Base-by-base conservation (phyloP, 768 basidiomycete species). In the Krasilnikovozyma curviuscula region DNA sequence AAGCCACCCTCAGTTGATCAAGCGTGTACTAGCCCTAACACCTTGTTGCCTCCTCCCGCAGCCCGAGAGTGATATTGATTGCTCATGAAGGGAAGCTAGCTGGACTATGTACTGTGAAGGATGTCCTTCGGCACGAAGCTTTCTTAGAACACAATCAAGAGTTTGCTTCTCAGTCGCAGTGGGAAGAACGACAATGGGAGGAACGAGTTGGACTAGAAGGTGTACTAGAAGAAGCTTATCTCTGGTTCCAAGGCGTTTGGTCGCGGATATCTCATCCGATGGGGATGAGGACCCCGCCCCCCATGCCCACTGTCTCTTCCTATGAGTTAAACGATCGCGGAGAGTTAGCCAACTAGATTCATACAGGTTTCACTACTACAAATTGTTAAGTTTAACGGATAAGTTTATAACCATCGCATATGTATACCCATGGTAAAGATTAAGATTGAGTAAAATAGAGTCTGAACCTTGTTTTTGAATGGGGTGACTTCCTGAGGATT, bases 31-130 rank as follows among this genome's bases (percentile, higher is more conserved):
- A 7, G 13, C n/a, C 23, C 28, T 5, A 28, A n/a, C 18, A 42
- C 8, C 19, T 31, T 8, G 16, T 40, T 27, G 23, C 7, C 39
- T 46, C 33, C n/a, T 34, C 39, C 31, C 49, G 4, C 54, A 97
- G 91, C 7, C 93, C 93, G 0, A 81, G 89, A 24, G 83, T 91
- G n/a, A 91, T 98, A 48, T 71, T 97, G 13, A 86, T 97, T 3
- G 84, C 86, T 61, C 76, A 84, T 49, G 75, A 80, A 57, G 91
- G 91, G 9, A 65, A 68, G 29, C 70, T 98, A 10, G 74, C 71
- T 8, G 93, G 93, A 1, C 68, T 98, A 25, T 77, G 95, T 30
- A 95, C 89, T 0, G 83, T 97, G 40, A 98, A 98, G 62, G 93
- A 98, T 58, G 85, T 95, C 3, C 67, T 98, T 14, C 79, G 79